These are phyloP conservation scores for Pyrrhoderma noxium DNA, from an alignment of 1,284 basidiomycete species.

Conservation along the genomic window DNA sequence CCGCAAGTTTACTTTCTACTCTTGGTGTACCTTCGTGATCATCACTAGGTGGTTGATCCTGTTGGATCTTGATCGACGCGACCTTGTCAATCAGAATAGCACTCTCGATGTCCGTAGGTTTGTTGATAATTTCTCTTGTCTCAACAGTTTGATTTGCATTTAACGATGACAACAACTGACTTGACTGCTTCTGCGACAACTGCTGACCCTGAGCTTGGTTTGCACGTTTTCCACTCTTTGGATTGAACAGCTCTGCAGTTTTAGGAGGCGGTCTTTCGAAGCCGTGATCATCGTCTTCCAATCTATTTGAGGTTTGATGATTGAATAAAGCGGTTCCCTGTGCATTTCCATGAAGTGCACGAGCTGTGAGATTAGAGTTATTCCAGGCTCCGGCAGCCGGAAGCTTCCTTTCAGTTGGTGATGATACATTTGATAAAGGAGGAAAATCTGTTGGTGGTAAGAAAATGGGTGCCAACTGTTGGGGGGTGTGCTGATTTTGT, in stretches of 20 bases:
- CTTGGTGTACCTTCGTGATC: constrained; percentile 5
- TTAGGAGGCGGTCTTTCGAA: constrained; percentile 45
- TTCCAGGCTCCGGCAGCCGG: constrained; percentile 45
- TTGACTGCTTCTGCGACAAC: background rate
- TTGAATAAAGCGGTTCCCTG: constrained; percentile 15
- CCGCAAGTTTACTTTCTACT: background rate
- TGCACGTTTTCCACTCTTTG: constrained; percentile 30
- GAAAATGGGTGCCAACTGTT: constrained; percentile 33
- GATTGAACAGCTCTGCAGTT: constrained; percentile 48
- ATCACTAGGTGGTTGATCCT: constrained; percentile 1
- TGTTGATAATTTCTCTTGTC: constrained; percentile 19
- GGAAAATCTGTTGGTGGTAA: constrained; percentile 66
- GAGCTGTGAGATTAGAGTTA: constrained; percentile 33
- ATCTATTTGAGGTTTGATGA: constrained; percentile 21
- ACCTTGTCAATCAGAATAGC: constrained; percentile 32
- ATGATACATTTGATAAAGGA: constrained; percentile 41
- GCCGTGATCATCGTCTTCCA: constrained; percentile 44
- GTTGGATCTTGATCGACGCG: constrained; percentile 24
- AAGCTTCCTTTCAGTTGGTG: constrained; percentile 43
- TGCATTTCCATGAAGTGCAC: constrained; percentile 39
- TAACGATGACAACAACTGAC: background rate
- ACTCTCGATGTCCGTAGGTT: constrained; percentile 24
- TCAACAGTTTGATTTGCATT: background rate
- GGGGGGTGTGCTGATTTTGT: constrained; percentile 28
- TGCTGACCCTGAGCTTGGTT: background rate